Percentiles rank a stretch among this genome's conserved stretches.
Evolutionary conservation across 306 rosid genomes (phyloP).

Genomic region (Prunus davidiana): DNA sequence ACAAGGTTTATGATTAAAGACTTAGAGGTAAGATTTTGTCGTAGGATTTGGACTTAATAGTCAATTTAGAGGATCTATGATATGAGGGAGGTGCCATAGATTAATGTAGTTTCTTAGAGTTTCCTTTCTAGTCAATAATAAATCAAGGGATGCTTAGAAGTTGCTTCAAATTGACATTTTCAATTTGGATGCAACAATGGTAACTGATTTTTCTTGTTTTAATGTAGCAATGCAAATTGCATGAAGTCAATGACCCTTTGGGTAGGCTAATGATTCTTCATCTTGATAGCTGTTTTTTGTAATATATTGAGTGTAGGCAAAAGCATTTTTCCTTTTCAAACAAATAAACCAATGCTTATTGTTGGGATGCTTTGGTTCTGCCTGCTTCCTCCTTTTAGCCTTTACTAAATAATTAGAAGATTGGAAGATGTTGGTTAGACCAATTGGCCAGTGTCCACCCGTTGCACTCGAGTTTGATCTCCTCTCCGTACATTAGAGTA

Average conservation of each 20-base stretch:
- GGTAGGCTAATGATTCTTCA: not conserved
- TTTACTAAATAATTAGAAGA: no score
- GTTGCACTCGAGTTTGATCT: no score
- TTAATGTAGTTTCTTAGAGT: constrained; percentile 8
- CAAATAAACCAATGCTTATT: no score
- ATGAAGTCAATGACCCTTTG: not conserved
- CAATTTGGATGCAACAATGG: not conserved
- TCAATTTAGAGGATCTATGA: constrained; percentile 12
- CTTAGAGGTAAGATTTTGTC: constrained; percentile 1
- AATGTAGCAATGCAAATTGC: not conserved
- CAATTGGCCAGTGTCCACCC: no score
- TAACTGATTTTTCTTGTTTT: not conserved
- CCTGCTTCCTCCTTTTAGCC: no score
- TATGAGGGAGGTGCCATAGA: constrained; percentile 8
- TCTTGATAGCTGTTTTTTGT: no score
- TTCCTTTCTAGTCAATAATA: not conserved
- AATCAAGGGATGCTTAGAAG: no score
- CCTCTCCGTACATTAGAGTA: no score
- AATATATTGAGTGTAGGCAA: no score
- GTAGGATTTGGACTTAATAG: constrained; percentile 18
- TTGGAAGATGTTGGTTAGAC: no score
- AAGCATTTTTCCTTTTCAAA: no score
- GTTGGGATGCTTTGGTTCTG: no score
- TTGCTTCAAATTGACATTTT: constrained; percentile 10
- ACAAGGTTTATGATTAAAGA: constrained; percentile 46